Evolutionary conservation across 768 basidiomycete species (phyloP).

Genomic region (Amanita jacksonii): DNA sequence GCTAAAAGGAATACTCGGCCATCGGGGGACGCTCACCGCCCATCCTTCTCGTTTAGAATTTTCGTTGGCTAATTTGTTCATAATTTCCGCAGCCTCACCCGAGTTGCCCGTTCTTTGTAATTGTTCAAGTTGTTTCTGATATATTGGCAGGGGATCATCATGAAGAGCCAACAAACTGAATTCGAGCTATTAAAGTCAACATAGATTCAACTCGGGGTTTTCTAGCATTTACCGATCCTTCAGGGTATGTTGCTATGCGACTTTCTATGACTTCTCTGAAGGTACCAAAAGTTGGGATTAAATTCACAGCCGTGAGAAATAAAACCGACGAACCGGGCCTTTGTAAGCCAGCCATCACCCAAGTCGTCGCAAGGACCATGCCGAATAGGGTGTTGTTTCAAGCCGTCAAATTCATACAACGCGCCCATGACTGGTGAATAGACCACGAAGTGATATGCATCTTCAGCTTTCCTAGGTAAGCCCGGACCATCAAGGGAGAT

Average conservation of each 20-base stretch:
- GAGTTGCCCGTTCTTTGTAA: constrained; percentile 33
- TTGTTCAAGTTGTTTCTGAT: constrained; percentile 49
- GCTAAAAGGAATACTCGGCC: constrained; percentile 10
- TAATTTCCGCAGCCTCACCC: constrained; percentile 39
- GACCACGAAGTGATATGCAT: constrained; percentile 96
- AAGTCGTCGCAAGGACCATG: constrained; percentile 66
- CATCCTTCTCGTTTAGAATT: constrained; percentile 70
- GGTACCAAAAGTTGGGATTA: constrained; percentile 14
- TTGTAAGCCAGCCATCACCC: constrained; percentile 77
- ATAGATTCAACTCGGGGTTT: neutral
- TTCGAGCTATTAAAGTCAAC: constrained; percentile 48
- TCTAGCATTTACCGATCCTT: constrained; percentile 68
- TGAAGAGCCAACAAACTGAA: constrained; percentile 88
- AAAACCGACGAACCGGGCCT: constrained; percentile 50
- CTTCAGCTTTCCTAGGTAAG: constrained; percentile 53
- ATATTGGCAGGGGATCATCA: constrained; percentile 65
- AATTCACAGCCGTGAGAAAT: constrained; percentile 7
- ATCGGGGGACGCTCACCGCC: constrained; percentile 48
- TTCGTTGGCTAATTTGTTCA: constrained; percentile 53
- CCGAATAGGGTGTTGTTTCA: constrained; percentile 68
- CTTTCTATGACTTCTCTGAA: constrained; percentile 73
- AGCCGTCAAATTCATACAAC: constrained; percentile 90
- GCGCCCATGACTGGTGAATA: constrained; percentile 80
- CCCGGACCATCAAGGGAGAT: constrained; percentile 83
- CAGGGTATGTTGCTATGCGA: constrained; percentile 85